Evolutionary conservation across 1,139 yeast species (phyloP).

Genomic region (Diutina pseudorugosa): DNA sequence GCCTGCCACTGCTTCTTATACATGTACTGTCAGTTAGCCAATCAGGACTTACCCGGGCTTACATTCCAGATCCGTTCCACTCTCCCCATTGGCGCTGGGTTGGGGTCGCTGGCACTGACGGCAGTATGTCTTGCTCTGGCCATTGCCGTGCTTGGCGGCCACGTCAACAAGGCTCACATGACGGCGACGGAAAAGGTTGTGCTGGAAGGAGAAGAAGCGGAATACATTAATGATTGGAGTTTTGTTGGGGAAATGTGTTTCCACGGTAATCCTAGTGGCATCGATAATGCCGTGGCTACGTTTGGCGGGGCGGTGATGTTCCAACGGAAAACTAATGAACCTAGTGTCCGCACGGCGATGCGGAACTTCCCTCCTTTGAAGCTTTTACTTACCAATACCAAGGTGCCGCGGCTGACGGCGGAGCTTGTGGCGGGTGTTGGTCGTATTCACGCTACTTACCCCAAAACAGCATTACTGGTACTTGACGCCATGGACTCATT

Average conservation of each 20-base stretch:
- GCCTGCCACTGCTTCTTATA: conserved; percentile 83
- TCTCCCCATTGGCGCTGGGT: conserved; percentile 92
- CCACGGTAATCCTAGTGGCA: conserved; percentile 96
- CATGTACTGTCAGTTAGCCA: conserved; percentile 51
- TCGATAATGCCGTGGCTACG: conserved; percentile 93
- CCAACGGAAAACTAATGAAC: conserved; percentile 51
- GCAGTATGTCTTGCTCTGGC: conserved; percentile 81
- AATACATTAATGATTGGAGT: conserved; percentile 75
- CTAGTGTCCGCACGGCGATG: conserved; percentile 53
- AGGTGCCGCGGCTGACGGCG: conserved; percentile 79
- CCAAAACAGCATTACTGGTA: conserved; percentile 44
- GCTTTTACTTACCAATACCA: conserved; percentile 72
- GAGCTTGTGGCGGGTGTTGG: conserved; percentile 72
- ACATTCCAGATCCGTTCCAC: conserved; percentile 67
- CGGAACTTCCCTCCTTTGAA: conserved; percentile 66
- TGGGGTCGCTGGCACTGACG: conserved; percentile 89
- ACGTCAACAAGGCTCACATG: conserved; percentile 18
- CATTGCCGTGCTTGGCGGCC: conserved; percentile 50
- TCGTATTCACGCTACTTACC: conserved; percentile 35
- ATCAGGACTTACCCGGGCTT: conserved; percentile 32
- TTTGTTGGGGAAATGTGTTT: conserved; percentile 89
- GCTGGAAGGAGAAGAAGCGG: conserved; percentile 29
- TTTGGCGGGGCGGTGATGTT: conserved; percentile 93
- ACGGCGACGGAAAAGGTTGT: conserved; percentile 15
- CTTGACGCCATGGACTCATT: conserved; percentile 61